Evolutionary conservation across 2,329 filamentous ascomycete genomes (phyloP), one percentile per base, ranked within the genome.

Genomic region (Xylaria hypoxylon): DNA sequence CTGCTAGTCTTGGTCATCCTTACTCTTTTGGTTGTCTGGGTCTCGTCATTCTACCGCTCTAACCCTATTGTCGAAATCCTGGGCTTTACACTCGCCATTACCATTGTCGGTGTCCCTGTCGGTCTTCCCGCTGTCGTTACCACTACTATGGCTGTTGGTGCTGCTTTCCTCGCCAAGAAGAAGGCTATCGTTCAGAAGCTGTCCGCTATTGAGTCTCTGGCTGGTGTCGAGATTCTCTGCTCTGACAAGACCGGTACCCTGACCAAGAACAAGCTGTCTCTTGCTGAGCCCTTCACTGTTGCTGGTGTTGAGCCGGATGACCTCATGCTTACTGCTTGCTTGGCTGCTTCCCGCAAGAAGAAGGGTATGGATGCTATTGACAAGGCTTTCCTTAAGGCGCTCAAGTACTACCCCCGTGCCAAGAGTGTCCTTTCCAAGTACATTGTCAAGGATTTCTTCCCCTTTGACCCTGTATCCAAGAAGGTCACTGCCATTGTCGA

Each of bases 361-460:
- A 96, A 96, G 86, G 93, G 93, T 84, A 94, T 97, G 71, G 93
- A 97, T 78, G 92, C 94, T 73, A 97, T 97, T 74, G 94, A 97
- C 87, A 96, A 95, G 86, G 93, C 93, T 78, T 97, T 97, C 86
- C 86, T 97, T 73, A 96, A 96, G 85, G 87, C 91, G 24, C 89
- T 97, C 70, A 88, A 88, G 78, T 90, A 85, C 83, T 97, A 96
- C 79, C 93, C 93, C 69, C 88, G 88, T 70, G 93, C 92, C 81
- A 96, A 96, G 86, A 80, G 84, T 68, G 90, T 92, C 61, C 87
- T 97, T 61, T 88, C 88, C 82, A 92, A 93, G 83, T 96, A 95
- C 87, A 91, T 90, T 81, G 91, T 94, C 67, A 82, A 95, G 72
- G 88, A 94, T 50, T 97, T 96, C 85, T 87, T 89, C 80, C 93